These are phyloP conservation scores for Ustulina deusta DNA, from an alignment of 2,329 filamentous ascomycete species.

Conservation along the genomic window DNA sequence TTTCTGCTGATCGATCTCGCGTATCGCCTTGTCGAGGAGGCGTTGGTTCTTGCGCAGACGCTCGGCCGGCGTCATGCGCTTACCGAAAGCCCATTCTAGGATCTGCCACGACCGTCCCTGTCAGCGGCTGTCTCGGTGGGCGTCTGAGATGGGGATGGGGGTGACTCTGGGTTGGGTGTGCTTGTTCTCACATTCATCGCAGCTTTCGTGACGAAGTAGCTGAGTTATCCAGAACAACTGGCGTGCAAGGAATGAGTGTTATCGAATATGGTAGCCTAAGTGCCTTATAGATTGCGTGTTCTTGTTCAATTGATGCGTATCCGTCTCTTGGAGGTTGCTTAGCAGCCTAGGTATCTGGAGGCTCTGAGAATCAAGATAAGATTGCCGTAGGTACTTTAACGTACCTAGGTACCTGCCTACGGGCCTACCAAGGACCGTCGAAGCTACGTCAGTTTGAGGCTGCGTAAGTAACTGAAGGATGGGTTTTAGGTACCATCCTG, in stretches of 20 bases:
- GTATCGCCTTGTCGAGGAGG: conserved; percentile 95
- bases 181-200: conserved; percentile 36
- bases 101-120: conserved; percentile 69
- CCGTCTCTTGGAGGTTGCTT: conserved; percentile 14
- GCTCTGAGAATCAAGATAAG: conserved; percentile 26
- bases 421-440: background rate
- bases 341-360: conserved; percentile 6
- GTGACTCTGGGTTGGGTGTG: background rate
- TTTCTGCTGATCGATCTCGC: conserved; percentile 93
- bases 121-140: conserved; percentile 20
- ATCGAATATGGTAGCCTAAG: conserved; percentile 20
- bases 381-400: conserved; percentile 1
- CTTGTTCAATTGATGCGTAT: conserved; percentile 20
- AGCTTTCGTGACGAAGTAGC: conserved; percentile 1
- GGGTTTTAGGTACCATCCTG: too few species aligned
- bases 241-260: background rate
- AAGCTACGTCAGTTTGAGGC: conserved; percentile 9
- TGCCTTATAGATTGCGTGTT: background rate
- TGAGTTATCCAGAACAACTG: background rate
- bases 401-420: background rate
- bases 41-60: conserved; percentile 93
- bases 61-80: conserved; percentile 97
- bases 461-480: background rate
- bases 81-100: conserved; percentile 98
- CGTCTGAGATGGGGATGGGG: background rate